Conservation (phyloP, 2,329 filamentous ascomycete species). For the Acephala macrosclerotiorum region DNA sequence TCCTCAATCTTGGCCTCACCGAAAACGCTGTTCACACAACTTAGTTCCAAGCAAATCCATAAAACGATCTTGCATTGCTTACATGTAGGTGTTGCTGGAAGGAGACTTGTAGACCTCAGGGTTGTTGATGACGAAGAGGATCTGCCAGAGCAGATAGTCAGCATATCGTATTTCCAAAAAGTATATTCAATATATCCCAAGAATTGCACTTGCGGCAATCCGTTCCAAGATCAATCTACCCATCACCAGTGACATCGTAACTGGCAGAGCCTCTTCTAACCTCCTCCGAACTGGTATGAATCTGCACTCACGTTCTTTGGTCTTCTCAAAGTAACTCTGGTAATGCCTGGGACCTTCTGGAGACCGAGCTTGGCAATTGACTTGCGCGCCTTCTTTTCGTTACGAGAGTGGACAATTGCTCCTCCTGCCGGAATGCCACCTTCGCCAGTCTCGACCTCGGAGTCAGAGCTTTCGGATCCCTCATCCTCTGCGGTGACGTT, state of each 20-base stretch:
- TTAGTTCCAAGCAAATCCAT: conserved; percentile 25
- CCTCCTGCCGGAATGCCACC: conserved; percentile 76
- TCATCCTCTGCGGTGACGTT: conserved; percentile 78
- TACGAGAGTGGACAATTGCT: conserved; percentile 94
- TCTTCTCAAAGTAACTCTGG: conserved; percentile 94
- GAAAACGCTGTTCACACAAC: conserved; percentile 75
- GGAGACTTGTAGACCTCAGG: conserved; percentile 99
- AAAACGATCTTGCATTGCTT: conserved; percentile 51
- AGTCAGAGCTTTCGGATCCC: conserved; percentile 73
- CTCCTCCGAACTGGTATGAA: neutral
- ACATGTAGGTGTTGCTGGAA: conserved; percentile 99
- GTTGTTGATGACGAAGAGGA: conserved; percentile 99
- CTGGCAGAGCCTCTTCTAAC: neutral
- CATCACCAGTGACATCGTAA: neutral
- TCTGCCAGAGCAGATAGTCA: conserved; percentile 58
- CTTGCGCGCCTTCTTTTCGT: conserved; percentile 99
- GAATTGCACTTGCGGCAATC: neutral
- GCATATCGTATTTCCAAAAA: neutral
- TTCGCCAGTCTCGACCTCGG: conserved; percentile 77
- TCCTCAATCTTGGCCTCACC: conserved; percentile 99
- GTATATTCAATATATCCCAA: neutral
- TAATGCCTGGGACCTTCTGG: conserved; percentile 96
- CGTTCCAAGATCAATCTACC: neutral
- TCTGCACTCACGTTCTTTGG: conserved; percentile 91
- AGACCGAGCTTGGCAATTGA: conserved; percentile 98